Evolutionary conservation across 1,284 basidiomycete species (phyloP).

Genomic region (Somion occarium): DNA sequence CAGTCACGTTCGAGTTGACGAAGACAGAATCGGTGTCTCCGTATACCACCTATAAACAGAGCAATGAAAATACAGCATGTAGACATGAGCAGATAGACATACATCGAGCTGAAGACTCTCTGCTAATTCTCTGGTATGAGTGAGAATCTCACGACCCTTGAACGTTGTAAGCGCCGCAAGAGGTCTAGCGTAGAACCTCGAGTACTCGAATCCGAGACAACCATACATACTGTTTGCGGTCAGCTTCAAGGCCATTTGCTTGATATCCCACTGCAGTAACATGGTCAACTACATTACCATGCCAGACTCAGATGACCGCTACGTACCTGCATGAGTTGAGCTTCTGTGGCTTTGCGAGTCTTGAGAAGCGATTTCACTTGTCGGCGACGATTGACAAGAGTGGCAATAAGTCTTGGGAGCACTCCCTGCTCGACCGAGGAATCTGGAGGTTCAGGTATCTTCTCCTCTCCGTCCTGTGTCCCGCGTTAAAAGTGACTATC

Average conservation of each 20-base stretch:
- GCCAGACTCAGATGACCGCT: too few species aligned
- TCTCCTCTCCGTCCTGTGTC: slow-evolving; percentile 70
- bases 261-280: slow-evolving; percentile 89
- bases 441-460: slow-evolving; percentile 86
- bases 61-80: slow-evolving; percentile 3
- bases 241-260: slow-evolving; percentile 95
- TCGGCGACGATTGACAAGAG: slow-evolving; percentile 84
- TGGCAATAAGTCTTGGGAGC: slow-evolving; percentile 93
- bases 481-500: slow-evolving; percentile 6
- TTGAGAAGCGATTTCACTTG: slow-evolving; percentile 97
- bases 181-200: slow-evolving; percentile 95
- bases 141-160: slow-evolving; percentile 97
- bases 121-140: slow-evolving; percentile 89
- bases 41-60: slow-evolving; percentile 77
- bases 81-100: slow-evolving; percentile 24
- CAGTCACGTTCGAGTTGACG: slow-evolving; percentile 93
- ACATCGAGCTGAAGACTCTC: slow-evolving; percentile 89
- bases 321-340: slow-evolving; percentile 81
- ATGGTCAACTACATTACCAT: too few species aligned
- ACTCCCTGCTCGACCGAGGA: slow-evolving; percentile 79
- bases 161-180: slow-evolving; percentile 95
- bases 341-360: slow-evolving; percentile 70
- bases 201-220: slow-evolving; percentile 97
- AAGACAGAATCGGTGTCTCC: slow-evolving; percentile 99
- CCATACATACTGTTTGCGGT: slow-evolving; percentile 99